Evolutionary conservation across 164 flowering plant species (phyloP).

Genomic region (Vitis riparia): DNA sequence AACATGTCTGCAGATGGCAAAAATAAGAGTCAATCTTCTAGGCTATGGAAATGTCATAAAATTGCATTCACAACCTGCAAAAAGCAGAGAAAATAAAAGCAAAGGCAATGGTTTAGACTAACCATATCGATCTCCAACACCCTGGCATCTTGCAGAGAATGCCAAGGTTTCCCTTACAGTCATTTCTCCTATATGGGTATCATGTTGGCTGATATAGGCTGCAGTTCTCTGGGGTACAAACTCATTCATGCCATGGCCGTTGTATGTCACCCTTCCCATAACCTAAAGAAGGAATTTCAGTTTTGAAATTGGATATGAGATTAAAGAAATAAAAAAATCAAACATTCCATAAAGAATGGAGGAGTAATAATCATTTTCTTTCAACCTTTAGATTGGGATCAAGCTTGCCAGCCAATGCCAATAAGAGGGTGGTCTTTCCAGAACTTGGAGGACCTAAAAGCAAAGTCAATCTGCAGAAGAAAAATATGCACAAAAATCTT

Average conservation of each 20-base stretch:
- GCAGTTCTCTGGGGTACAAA: conserved; percentile 66
- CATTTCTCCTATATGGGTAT: conserved; percentile 58
- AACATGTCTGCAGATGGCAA: conserved; percentile 38
- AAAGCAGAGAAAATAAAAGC: background rate
- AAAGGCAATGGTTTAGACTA: background rate
- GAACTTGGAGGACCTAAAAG: conserved; percentile 56
- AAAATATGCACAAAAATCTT: too few relatives aligned
- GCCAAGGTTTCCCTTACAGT: conserved; percentile 65
- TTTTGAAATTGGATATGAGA: background rate
- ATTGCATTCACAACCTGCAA: too few relatives aligned
- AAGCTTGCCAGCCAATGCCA: conserved; percentile 54
- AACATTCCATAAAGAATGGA: background rate
- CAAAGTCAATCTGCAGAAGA: conserved; percentile 33
- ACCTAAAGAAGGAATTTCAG: conserved; percentile 17
- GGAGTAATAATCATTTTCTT: background rate
- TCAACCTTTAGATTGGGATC: conserved; percentile 42
- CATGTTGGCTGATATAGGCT: conserved; percentile 65
- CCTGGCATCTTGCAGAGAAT: conserved; percentile 62
- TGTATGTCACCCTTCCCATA: conserved; percentile 54
- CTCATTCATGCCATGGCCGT: conserved; percentile 59
- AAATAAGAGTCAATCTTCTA: background rate
- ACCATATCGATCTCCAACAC: conserved; percentile 59
- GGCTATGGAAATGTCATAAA: too few relatives aligned
- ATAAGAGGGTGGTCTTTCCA: conserved; percentile 45
- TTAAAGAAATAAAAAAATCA: background rate